These are phyloP conservation scores for Aegilops umbellulata DNA, from an alignment of 176 grass and related monocot genomes.

Conservation along the genomic window DNA sequence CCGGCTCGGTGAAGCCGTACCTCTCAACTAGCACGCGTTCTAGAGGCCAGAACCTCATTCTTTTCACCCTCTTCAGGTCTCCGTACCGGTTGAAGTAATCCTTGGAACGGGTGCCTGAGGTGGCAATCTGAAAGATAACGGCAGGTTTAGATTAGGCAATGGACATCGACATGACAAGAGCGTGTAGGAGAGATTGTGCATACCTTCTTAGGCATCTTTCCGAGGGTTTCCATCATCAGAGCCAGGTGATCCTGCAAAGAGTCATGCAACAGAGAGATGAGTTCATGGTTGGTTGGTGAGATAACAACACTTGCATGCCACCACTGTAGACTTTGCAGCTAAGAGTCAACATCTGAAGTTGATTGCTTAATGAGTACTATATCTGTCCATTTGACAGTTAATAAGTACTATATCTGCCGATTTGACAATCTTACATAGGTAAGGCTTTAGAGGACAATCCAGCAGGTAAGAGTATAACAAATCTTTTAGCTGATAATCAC, in stretches of 20 bases:
- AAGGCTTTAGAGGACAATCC: not conserved
- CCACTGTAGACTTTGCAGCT: not conserved
- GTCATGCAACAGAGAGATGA: not conserved
- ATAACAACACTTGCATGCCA: not conserved
- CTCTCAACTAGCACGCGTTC: slow-evolving; percentile 59
- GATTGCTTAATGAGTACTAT: not conserved
- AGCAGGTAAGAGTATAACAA: not conserved
- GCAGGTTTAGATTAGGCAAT: not conserved
- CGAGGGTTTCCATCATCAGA: slow-evolving; percentile 89
- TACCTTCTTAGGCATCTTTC: slow-evolving; percentile 89
- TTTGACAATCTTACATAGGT: slow-evolving; percentile 11
- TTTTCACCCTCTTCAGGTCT: slow-evolving; percentile 73
- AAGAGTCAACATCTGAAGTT: slow-evolving; percentile 9
- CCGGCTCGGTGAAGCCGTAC: slow-evolving; percentile 55
- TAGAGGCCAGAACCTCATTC: slow-evolving; percentile 66
- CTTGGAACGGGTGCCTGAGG: slow-evolving; percentile 60
- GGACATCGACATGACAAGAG: not conserved
- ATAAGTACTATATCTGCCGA: not conserved
- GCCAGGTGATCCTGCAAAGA: slow-evolving; percentile 81
- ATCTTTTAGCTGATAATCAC: not conserved
- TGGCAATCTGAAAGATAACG: slow-evolving; percentile 54
- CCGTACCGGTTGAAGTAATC: slow-evolving; percentile 82
- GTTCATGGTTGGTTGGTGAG: not conserved
- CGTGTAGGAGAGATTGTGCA: not conserved
- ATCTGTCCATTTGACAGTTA: not conserved